Evolutionary conservation across 2,329 filamentous ascomycete species (phyloP).

Genomic region (Trichoderma brevicompactum): DNA sequence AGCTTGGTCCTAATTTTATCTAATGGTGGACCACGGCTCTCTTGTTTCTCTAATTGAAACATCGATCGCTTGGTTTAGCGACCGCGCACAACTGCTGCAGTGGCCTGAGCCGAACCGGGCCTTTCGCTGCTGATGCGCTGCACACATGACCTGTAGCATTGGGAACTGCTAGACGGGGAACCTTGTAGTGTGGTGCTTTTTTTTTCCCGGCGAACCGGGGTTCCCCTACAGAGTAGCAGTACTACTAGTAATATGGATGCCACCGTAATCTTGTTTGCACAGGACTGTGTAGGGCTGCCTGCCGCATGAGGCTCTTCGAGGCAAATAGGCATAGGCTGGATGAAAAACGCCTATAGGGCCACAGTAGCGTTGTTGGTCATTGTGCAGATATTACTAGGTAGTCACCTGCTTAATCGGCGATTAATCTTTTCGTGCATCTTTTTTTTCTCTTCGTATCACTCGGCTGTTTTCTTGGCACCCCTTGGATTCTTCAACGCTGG

Average conservation of each 20-base stretch:
- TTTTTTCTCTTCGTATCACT: neutral
- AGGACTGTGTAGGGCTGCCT: slow-evolving; percentile 8
- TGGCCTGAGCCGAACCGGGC: slow-evolving; percentile 8
- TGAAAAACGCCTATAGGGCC: neutral
- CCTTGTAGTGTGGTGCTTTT: slow-evolving; percentile 2
- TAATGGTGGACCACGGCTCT: neutral
- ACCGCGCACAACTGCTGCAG: neutral
- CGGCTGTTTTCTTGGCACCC: too few relatives aligned
- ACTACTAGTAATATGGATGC: neutral
- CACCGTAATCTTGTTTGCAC: neutral
- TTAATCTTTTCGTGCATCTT: neutral
- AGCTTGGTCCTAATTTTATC: slow-evolving; percentile 14
- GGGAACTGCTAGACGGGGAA: slow-evolving; percentile 11
- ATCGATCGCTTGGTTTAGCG: neutral
- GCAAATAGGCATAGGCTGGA: slow-evolving; percentile 3
- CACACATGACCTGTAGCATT: slow-evolving; percentile 10
- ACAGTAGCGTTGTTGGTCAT: neutral
- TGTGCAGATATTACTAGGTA: neutral
- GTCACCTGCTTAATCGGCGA: neutral
- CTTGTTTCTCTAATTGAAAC: neutral
- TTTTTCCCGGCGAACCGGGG: slow-evolving; percentile 10
- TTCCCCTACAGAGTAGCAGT: neutral
- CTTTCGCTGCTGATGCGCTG: slow-evolving; percentile 4
- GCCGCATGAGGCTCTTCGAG: slow-evolving; percentile 10
- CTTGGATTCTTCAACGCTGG: neutral